A percentile compares a stretch with the other conserved stretches of the same genome.
phyloP scores from a whole-genome alignment of 768 basidiomycete genomes.

The Sutorius australiensis region DNA sequence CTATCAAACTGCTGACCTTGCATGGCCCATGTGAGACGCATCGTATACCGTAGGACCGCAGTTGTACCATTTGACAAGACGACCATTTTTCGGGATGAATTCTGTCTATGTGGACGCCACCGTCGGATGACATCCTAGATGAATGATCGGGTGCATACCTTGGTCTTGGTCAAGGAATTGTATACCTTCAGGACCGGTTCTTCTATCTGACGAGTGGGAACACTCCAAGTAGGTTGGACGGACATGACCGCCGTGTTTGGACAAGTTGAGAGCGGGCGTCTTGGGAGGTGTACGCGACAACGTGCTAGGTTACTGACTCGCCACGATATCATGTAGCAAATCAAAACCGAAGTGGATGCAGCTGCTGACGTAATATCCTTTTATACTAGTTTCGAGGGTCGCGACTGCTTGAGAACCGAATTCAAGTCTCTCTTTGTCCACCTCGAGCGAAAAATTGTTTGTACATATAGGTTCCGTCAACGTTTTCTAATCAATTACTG shows the following conservation, averaged over 20 bases:
- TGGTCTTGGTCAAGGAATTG: slow-evolving; percentile 89
- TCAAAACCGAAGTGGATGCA: slow-evolving; percentile 2
- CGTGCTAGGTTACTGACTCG: slow-evolving; percentile 14
- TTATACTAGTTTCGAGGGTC: neutral
- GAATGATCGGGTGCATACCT: slow-evolving; percentile 50
- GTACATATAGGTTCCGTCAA: neutral
- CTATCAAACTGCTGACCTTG: slow-evolving; percentile 53
- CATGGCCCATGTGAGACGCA: slow-evolving; percentile 98
- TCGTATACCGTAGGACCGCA: slow-evolving; percentile 99
- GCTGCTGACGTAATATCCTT: slow-evolving; percentile 24
- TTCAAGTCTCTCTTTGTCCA: neutral
- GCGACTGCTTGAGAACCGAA: neutral
- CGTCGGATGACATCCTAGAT: slow-evolving; percentile 2
- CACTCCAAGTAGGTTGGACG: slow-evolving; percentile 48
- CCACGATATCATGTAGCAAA: slow-evolving; percentile 19
- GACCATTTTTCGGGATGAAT: slow-evolving; percentile 66
- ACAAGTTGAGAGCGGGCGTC: slow-evolving; percentile 3
- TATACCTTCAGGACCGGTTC: slow-evolving; percentile 68
- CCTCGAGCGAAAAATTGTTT: slow-evolving; percentile 3
- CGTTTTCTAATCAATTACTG: neutral
- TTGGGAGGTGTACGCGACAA: slow-evolving; percentile 6
- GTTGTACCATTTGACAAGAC: slow-evolving; percentile 96
- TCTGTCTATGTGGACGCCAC: slow-evolving; percentile 51
- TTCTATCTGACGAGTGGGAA: slow-evolving; percentile 35
- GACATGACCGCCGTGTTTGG: slow-evolving; percentile 40